Evolutionary conservation across 352 stramenopile genomes (phyloP), one percentile per base, ranked within the genome.

Genomic region (Phytophthora cactorum): DNA sequence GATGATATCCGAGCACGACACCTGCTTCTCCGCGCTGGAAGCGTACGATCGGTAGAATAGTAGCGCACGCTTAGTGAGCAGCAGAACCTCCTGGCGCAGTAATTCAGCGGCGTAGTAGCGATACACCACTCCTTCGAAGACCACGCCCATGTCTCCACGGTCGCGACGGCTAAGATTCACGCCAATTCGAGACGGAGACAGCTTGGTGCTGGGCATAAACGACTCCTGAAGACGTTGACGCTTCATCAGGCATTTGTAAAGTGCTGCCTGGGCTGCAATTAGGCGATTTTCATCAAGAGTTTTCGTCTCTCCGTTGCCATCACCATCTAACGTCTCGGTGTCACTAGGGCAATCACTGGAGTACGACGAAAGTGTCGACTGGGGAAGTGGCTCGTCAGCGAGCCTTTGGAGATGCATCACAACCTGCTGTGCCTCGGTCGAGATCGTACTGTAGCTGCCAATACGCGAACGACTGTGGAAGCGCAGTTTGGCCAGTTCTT

Each of bases 401-500:
- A 74, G 59, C n/a, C 41, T 61, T 38, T 79, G 52, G 0, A 92
- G 50, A 6, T 78, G 82, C 47, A 74, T 52, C 0, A 77, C 62
- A 15, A 90, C 65, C 1, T 80, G 66, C 0, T 79, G 66, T 1
- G 74, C 79, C 49, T 93, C 86, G 17, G 84, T 69, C 8, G 61
- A 74, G 49, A 93, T 93, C 12, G 78, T 81, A 49, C 86, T 90
- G 68, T 93, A 93, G 74, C 77, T 90, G 10, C 81, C 84, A 49
- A 91, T 87, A 5, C 84, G 82, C 1, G 84, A 85, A n/a, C 77
- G 82, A 46, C 77, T 83, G 53, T 94, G 86, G 50, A 94, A 86
- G 12, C 86, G 82, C 12, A 93, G 44, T 11, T 73, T 66, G 15
- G 56, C 50, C 34, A 87, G 32, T 10, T 70, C 64, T 28, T 72